Conservation (phyloP, 2,329 filamentous ascomycete genomes). For the Penicillium brevicompactum region DNA sequence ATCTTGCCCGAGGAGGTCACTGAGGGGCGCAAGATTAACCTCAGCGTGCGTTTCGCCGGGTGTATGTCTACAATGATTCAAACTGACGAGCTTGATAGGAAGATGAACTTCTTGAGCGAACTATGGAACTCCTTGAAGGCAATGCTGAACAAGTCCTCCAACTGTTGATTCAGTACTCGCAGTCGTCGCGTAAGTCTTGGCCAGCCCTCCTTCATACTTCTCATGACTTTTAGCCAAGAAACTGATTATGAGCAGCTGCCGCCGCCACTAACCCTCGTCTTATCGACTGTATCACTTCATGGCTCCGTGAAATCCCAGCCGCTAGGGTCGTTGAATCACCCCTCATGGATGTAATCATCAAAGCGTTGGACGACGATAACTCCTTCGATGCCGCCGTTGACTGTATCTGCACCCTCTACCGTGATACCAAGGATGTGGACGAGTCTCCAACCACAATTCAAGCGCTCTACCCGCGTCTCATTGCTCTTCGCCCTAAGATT, state of each 20-base stretch:
- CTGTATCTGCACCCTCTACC: slow-evolving; percentile 87
- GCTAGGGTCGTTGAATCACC: slow-evolving; percentile 81
- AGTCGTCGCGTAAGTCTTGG: slow-evolving; percentile 72
- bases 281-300: slow-evolving; percentile 93
- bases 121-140: slow-evolving; percentile 83
- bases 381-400: slow-evolving; percentile 89
- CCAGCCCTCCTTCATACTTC: neutral
- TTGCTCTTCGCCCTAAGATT: slow-evolving; percentile 76
- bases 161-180: slow-evolving; percentile 85
- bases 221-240: slow-evolving; percentile 9
- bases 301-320: slow-evolving; percentile 90
- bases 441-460: slow-evolving; percentile 83
- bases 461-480: slow-evolving; percentile 76
- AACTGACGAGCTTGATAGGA: slow-evolving; percentile 60
- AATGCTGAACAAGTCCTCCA: slow-evolving; percentile 86
- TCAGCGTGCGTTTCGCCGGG: slow-evolving; percentile 78
- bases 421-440: slow-evolving; percentile 91
- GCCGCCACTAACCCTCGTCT: slow-evolving; percentile 86
- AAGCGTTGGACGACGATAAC: slow-evolving; percentile 71
- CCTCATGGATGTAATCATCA: slow-evolving; percentile 77
- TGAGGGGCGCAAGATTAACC: slow-evolving; percentile 98
- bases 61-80: neutral
- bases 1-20: slow-evolving; percentile 98
- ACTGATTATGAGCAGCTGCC: slow-evolving; percentile 55
- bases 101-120: slow-evolving; percentile 87